These are phyloP conservation scores for Rhodosporidiobolus odoratus DNA, from an alignment of 768 basidiomycete species.

Conservation along the genomic window DNA sequence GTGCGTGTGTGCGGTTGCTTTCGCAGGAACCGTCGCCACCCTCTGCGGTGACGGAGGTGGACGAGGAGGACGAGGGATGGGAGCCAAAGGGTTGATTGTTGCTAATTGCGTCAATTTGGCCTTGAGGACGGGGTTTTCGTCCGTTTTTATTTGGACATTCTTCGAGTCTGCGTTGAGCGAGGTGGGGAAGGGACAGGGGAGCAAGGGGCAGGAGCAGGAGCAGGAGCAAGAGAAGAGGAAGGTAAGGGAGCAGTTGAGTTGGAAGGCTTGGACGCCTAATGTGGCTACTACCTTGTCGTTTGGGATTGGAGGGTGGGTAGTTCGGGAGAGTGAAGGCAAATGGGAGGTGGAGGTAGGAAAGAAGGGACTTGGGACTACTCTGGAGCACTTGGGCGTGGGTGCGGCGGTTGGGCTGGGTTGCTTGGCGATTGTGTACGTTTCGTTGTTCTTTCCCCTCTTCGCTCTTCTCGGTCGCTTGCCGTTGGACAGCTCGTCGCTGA, in stretches of 20 bases:
- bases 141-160: neutral
- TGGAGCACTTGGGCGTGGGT: conserved; percentile 23
- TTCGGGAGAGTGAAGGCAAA: conserved; percentile 70
- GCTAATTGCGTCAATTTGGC: conserved; percentile 43
- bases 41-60: no score
- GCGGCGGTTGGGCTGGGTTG: conserved; percentile 21
- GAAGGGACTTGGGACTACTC: conserved; percentile 37
- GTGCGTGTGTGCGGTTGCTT: conserved; percentile 66
- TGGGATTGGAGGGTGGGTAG: conserved; percentile 52
- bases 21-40: conserved; percentile 55
- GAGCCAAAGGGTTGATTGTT: conserved; percentile 49
- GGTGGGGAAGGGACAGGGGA: neutral
- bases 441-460: neutral
- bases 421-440: conserved; percentile 28
- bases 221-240: neutral
- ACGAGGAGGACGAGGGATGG: conserved; percentile 51
- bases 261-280: conserved; percentile 7
- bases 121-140: conserved; percentile 36
- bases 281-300: conserved; percentile 8
- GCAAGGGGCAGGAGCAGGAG: neutral
- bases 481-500: neutral
- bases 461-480: neutral
- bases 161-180: neutral
- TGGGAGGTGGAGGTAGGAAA: conserved; percentile 45
- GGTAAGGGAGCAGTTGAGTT: neutral